Evolutionary conservation across 768 basidiomycete species (phyloP), one percentile per base, ranked within the genome.

Genomic region (Tephrocybe sp.): DNA sequence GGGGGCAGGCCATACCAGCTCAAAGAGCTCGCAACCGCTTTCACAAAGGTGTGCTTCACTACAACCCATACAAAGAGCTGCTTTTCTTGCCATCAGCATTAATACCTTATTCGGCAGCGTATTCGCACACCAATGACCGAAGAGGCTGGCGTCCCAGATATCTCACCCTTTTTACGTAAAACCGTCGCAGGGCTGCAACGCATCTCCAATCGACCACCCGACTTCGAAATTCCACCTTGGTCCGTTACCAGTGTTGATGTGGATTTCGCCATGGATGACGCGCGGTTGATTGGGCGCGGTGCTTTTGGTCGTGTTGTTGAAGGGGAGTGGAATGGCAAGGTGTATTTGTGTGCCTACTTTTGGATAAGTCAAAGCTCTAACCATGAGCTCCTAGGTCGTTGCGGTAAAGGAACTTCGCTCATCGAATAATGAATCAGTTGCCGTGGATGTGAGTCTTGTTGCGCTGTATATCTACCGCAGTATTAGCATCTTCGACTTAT

Each of bases 321-420:
- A 52, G 66, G 66, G 36, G 52, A 58, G n/a, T 66, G 65, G 66
- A 45, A 57, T 22, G 60, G 58, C n/a, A 56, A 60, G 51, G 61
- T 57, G 49, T 22, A 26, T 33, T 17, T 9, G 3, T 47, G 17
- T 26, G 16, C 31, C 14, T 43, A n/a, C 13, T 4, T 35, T 14
- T 19, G 13, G 14, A n/a, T 4, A 19, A 16, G 17, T 4, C 19
- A 20, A 6, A 3, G 11, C 4, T 11, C 14, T 5, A 11, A 33
- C 40, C 11, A 17, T 16, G 17, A 17, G 5, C 39, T 34, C 14
- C 33, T 17, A 67, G 65, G 47, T 60, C 32, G 63, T 67, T 9
- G 66, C 66, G 0, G 62, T 67, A n/a, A 67, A 67, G 46, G 66
- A 66, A 48, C 58, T 65, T 58, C 51, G 60, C 43, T 39, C 53